Percentiles rank a stretch among this genome's conserved stretches.
Conservation (phyloP, 2,329 filamentous ascomycete genomes). For the Penicillium sp. region DNA sequence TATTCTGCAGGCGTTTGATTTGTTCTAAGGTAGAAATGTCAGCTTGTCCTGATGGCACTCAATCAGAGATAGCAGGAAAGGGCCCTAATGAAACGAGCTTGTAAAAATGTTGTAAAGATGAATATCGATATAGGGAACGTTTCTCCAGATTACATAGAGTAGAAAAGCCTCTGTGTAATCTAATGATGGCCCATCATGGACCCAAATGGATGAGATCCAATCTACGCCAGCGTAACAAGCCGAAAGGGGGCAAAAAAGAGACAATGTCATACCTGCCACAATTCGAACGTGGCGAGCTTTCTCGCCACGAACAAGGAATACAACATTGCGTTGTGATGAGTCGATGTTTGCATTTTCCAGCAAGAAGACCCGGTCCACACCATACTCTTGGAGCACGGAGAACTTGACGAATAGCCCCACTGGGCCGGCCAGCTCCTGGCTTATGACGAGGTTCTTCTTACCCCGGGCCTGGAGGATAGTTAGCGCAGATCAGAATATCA, state of each 20-base stretch:
- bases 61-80: conserved; percentile 38
- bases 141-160: conserved; percentile 59
- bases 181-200: conserved; percentile 54
- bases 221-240: conserved; percentile 3
- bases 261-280: conserved; percentile 73
- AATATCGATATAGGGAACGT: conserved; percentile 51
- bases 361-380: conserved; percentile 96
- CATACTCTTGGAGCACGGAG: conserved; percentile 92
- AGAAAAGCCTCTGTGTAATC: conserved; percentile 54
- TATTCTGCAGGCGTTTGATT: conserved; percentile 83
- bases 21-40: conserved; percentile 67
- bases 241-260: conserved; percentile 11
- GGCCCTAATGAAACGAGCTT: conserved; percentile 48
- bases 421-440: conserved; percentile 83
- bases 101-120: conserved; percentile 18
- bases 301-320: conserved; percentile 90
- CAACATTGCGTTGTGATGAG: conserved; percentile 88
- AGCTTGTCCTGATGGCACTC: conserved; percentile 60
- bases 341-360: conserved; percentile 95
- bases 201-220: conserved; percentile 3
- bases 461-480: conserved; percentile 72
- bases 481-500: conserved; percentile 19
- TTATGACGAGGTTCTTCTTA: conserved; percentile 97
- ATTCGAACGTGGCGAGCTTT: conserved; percentile 78
- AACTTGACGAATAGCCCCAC: conserved; percentile 93